A percentile compares a stretch with the other conserved stretches of the same genome.
Conservation (phyloP, 108 stramenopile species). For the Pseudonitzschia multiseries region DNA sequence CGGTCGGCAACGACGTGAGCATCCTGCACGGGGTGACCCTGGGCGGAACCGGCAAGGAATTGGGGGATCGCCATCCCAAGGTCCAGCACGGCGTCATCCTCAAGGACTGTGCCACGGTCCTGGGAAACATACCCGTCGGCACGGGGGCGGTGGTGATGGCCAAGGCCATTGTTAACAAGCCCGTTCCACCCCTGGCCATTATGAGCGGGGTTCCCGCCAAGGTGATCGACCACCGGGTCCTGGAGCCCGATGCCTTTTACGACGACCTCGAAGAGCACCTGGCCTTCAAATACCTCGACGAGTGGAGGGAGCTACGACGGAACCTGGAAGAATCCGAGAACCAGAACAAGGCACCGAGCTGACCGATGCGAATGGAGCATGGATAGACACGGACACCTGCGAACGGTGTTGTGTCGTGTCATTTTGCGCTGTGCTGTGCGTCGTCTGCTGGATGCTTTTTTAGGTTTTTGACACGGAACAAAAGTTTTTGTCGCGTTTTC, state of each 20-base stretch:
- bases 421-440: too few relatives aligned
- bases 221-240: constrained; percentile 42
- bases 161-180: constrained; percentile 71
- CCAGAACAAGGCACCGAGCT: too few relatives aligned
- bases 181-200: constrained; percentile 60
- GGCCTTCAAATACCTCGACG: constrained; percentile 37
- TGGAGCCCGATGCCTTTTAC: constrained; percentile 40
- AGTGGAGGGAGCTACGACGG: constrained; percentile 31
- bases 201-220: constrained; percentile 74
- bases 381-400: too few relatives aligned
- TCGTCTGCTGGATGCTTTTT: too few relatives aligned
- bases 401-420: too few relatives aligned
- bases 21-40: constrained; percentile 89
- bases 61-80: constrained; percentile 93
- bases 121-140: constrained; percentile 86
- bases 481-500: too few relatives aligned
- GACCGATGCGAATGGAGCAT: too few relatives aligned
- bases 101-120: constrained; percentile 68
- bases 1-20: constrained; percentile 80
- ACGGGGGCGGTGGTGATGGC: constrained; percentile 85
- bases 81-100: constrained; percentile 79
- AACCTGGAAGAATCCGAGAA: not conserved
- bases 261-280: constrained; percentile 41
- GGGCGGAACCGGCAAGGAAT: constrained; percentile 90
- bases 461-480: too few relatives aligned